Conservation (phyloP, 1,139 yeast genomes). For the Yamadazyma epiphylla region DNA sequence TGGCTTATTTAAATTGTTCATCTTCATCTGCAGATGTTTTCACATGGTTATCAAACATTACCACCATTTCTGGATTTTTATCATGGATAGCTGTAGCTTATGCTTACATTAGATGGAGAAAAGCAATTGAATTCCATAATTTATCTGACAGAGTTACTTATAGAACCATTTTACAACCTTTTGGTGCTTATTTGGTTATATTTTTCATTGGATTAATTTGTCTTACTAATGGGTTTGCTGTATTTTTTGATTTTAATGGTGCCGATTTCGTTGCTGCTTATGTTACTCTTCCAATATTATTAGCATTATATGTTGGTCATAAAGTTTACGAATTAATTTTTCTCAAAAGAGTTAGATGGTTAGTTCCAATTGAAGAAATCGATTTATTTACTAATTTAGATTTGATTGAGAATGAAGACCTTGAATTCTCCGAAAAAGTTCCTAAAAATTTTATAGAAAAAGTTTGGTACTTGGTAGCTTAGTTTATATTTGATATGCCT, state of each 20-base stretch:
- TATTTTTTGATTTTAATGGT: conserved; percentile 49
- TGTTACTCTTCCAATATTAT: conserved; percentile 54
- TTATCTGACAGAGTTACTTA: conserved; percentile 46
- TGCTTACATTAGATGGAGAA: conserved; percentile 52
- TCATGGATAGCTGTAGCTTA: conserved; percentile 57
- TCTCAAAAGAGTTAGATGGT: conserved; percentile 15
- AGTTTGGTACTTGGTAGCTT: conserved; percentile 40
- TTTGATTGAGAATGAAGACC: conserved; percentile 37
- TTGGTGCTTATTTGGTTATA: conserved; percentile 48
- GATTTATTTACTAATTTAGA: conserved; percentile 46
- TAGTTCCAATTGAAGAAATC: conserved; percentile 35
- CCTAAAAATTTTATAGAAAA: conserved; percentile 32
- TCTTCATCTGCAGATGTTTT: conserved; percentile 54
- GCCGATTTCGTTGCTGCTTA: conserved; percentile 59
- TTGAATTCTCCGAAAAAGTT: conserved; percentile 22
- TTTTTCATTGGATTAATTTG: conserved; percentile 41
- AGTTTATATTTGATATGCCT: not conserved
- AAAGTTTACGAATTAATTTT: conserved; percentile 24
- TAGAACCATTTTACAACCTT: conserved; percentile 47
- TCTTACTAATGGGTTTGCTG: conserved; percentile 58
- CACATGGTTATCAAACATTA: conserved; percentile 65
- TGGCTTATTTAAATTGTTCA: conserved; percentile 62
- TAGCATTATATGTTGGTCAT: conserved; percentile 43
- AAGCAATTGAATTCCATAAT: conserved; percentile 41
- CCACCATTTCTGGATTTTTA: conserved; percentile 65